Conservation (phyloP, 495 filamentous ascomycete species). For the Staphylotrichum tortipilum region DNA sequence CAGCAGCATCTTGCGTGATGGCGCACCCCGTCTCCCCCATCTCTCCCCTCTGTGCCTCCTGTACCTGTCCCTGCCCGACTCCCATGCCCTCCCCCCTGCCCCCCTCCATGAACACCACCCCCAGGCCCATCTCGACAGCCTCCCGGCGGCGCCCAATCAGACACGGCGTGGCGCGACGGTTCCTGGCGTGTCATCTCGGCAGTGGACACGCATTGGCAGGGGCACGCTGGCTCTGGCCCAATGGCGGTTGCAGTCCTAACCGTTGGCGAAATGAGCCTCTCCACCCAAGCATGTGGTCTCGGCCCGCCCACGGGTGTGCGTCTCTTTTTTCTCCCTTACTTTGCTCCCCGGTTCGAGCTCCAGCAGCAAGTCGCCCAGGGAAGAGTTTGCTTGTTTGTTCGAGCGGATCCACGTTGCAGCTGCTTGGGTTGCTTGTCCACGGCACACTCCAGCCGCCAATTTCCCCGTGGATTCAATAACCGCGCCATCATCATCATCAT, state of each 20-base stretch:
- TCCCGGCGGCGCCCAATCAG: slow-evolving; percentile 12
- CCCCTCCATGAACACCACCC: too few species aligned
- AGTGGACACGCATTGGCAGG: slow-evolving; percentile 9
- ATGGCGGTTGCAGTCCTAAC: slow-evolving; percentile 1
- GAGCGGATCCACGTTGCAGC: too few species aligned
- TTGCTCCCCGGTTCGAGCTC: too few species aligned
- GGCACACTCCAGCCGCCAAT: too few species aligned
- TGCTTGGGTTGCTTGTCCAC: too few species aligned
- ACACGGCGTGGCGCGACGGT: not conserved
- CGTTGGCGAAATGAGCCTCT: slow-evolving; percentile 1
- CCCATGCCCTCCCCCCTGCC: too few species aligned
- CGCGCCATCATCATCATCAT: not conserved
- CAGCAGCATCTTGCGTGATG: not conserved
- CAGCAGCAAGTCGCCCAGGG: too few species aligned
- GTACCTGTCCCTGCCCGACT: too few species aligned
- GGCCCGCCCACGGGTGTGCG: too few species aligned
- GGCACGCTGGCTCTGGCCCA: slow-evolving; percentile 2
- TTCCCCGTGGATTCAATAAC: too few species aligned
- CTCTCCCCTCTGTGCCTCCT: too few species aligned
- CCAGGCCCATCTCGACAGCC: slow-evolving; percentile 9
- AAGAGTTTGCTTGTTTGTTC: not conserved
- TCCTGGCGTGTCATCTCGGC: slow-evolving; percentile 17
- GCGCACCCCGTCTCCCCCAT: not conserved
- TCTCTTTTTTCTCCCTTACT: too few species aligned
- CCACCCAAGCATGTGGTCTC: not conserved